A percentile compares a stretch with the other conserved stretches of the same genome.
phyloP scores from a whole-genome alignment of 2,329 filamentous ascomycete species.

The Colletotrichum horii region DNA sequence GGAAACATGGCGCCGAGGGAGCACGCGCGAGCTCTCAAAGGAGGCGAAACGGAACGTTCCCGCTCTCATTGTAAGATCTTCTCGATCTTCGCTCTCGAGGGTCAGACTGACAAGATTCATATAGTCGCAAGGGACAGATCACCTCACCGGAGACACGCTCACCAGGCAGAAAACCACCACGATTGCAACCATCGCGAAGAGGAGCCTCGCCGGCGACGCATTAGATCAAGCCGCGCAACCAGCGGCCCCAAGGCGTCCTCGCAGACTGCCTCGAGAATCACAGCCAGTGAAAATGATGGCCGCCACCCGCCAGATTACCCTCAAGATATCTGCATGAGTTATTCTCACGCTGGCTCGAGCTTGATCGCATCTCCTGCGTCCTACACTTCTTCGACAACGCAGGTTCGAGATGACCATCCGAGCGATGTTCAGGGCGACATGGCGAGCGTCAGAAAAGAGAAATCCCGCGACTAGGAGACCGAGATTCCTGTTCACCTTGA shows the following conservation, averaged over 20 bases:
- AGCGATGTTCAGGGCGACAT: not conserved
- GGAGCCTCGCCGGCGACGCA: constrained; percentile 12
- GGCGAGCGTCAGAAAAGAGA: not conserved
- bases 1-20: not conserved
- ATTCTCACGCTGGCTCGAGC: not conserved
- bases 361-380: not conserved
- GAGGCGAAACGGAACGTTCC: not conserved
- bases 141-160: not conserved
- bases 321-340: not conserved
- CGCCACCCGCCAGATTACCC: not conserved
- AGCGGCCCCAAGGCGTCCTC: not conserved
- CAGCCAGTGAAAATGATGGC: not conserved
- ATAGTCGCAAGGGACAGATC: not conserved
- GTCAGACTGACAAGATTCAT: not conserved
- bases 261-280: not conserved
- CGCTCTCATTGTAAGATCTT: not conserved
- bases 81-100: not conserved
- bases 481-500: constrained; percentile 14
- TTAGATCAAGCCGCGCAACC: constrained; percentile 12
- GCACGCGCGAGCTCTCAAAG: not conserved
- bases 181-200: not conserved
- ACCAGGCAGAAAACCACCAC: not conserved
- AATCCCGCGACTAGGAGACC: not conserved
- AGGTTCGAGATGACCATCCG: not conserved
- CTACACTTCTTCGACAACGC: not conserved